Base-by-base conservation (phyloP, 1,284 basidiomycete species). In the Ustilago cynodontis region DNA sequence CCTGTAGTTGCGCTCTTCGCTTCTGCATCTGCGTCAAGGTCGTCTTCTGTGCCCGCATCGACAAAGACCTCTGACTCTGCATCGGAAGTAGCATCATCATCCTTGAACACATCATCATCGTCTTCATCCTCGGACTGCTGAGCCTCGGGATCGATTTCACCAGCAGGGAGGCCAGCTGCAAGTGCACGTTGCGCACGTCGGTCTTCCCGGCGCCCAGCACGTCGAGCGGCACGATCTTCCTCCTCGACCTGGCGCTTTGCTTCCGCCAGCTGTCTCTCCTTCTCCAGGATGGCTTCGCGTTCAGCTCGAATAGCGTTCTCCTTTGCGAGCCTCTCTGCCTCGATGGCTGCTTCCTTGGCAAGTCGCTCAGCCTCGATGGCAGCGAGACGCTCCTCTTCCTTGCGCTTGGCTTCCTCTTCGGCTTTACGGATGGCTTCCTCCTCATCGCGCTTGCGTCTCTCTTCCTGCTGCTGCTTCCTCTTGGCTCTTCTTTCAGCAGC, bases 171-270 rank as follows among this genome's bases (percentile, higher is more conserved):
- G 2, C 73, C 72, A 10, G 71, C 62, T 3, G 73, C 73, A 16
- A 71, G 66, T 0, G 71, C 70, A 1, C 62, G 54, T 22, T 70
- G 64, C 7, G 59, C 61, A 5, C 62, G 43, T n/a, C 65, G 61
- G 43, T 73, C 79, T 20, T 77, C 67, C 13, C 61, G 43, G 2
- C 60, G 59, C 31, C 69, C 73, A 5, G 69, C 69, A n/a, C 64
- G 54, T n/a, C 65, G 45, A 3, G 76, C 79, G 20, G 65, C 73
- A 0, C 57, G 50, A 43, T 80, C 76, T 53, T 76, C 72, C 31
- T 78, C 72, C 13, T 70, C 69, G 22, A 73, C 78, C 43, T 71
- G 67, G n/a, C 78, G 71, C 41, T 70, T 71, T 4, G 73, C 74
- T 18, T 78, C 73, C n/a, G 39, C 73, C 2, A 75, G 57, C 56